phyloP scores from a whole-genome alignment of 1,284 basidiomycete genomes.

The Ustilago bromivora region DNA sequence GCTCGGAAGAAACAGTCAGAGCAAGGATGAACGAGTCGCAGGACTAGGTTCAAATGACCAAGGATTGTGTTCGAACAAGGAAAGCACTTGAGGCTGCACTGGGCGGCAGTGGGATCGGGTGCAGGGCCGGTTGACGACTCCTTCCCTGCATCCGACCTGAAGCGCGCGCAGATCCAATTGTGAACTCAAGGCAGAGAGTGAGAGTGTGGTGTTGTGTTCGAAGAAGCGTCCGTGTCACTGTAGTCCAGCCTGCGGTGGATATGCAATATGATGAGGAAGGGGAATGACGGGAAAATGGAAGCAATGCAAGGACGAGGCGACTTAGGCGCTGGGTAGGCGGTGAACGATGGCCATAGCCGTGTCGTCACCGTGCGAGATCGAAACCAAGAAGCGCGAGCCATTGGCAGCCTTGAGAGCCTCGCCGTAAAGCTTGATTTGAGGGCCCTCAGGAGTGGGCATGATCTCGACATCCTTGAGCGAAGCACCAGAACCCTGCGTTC shows the following conservation, averaged over 20 bases:
- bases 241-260: conserved; percentile 3
- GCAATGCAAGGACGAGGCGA: not conserved
- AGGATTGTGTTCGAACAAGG: conserved; percentile 8
- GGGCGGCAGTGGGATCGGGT: conserved; percentile 25
- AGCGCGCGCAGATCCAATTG: conserved; percentile 39
- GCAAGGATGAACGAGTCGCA: conserved; percentile 17
- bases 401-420: conserved; percentile 61
- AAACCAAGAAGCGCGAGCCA: conserved; percentile 86
- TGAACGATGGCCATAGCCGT: conserved; percentile 63
- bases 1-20: conserved; percentile 1
- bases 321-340: conserved; percentile 52
- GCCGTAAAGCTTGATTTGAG: conserved; percentile 79
- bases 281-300: not conserved
- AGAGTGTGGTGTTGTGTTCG: conserved; percentile 1
- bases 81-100: conserved; percentile 28
- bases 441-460: conserved; percentile 76
- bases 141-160: conserved; percentile 24
- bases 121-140: conserved; percentile 53
- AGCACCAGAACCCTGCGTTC: conserved; percentile 90
- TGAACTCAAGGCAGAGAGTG: conserved; percentile 30
- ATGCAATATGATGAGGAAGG: conserved; percentile 18
- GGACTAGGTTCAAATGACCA: not conserved
- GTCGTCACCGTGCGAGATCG: conserved; percentile 80
- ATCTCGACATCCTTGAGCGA: conserved; percentile 98
- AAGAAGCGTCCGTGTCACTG: not conserved